These are phyloP conservation scores for Sergeia podlipaevii DNA, from an alignment of 208 protist genomes.

Conservation along the genomic window DNA sequence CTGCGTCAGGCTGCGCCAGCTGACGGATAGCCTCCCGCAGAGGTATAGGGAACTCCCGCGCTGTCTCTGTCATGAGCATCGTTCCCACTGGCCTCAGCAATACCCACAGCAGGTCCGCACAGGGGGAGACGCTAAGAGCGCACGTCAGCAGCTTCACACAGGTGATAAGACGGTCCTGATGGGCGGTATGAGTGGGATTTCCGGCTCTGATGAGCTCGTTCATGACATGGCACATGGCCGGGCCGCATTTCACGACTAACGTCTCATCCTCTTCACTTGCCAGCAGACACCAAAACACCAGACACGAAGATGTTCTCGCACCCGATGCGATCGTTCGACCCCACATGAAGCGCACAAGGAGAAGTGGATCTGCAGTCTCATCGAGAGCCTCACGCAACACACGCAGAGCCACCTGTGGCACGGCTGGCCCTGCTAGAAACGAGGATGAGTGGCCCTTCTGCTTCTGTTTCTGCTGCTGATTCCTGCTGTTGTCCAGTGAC, in stretches of 20 bases:
- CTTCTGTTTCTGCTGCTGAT: too few species aligned
- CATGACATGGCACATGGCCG: conserved; percentile 14
- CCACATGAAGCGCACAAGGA: conserved; percentile 22
- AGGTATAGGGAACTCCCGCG: conserved; percentile 18
- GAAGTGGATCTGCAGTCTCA: conserved; percentile 10
- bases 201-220: background rate
- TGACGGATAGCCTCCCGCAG: conserved; percentile 51
- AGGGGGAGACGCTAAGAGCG: conserved; percentile 2
- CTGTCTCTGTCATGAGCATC: conserved; percentile 32
- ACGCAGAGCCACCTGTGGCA: conserved; percentile 4
- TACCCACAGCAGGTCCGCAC: conserved; percentile 8
- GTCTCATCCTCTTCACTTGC: background rate
- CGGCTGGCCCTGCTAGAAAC: conserved; percentile 1
- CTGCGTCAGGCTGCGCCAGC: conserved; percentile 25
- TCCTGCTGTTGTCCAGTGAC: too few species aligned
- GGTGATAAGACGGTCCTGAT: conserved; percentile 3
- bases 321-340: conserved; percentile 1
- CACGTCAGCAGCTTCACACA: conserved; percentile 13
- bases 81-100: conserved; percentile 25
- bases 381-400: conserved; percentile 24
- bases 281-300: too few species aligned
- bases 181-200: background rate
- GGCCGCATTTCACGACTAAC: conserved; percentile 17
- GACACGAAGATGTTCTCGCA: conserved; percentile 18
- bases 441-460: too few species aligned